Evolutionary conservation across 441 rosid species (phyloP).

Genomic region (Syzygium syzygioides): DNA sequence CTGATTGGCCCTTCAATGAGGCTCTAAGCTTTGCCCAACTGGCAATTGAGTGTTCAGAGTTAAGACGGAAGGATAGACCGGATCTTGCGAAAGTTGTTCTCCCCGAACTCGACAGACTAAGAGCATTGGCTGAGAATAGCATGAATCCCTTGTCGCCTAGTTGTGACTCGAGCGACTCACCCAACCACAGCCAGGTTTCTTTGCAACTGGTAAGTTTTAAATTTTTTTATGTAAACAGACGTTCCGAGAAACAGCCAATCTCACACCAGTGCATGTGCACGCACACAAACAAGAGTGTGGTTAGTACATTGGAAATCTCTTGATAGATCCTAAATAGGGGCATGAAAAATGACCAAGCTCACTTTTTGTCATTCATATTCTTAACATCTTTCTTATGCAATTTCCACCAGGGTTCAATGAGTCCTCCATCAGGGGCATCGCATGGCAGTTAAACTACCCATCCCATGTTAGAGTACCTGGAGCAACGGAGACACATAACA

Average conservation of each 20-base stretch:
- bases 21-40: constrained; percentile 57
- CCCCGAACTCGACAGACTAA: constrained; percentile 70
- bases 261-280: neutral
- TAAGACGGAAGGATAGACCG: constrained; percentile 86
- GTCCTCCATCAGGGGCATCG: neutral
- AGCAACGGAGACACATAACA: neutral
- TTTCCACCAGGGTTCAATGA: neutral
- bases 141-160: constrained; percentile 13
- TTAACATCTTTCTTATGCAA: neutral
- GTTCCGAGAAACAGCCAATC: neutral
- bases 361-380: neutral
- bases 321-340: neutral
- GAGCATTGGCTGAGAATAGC: constrained; percentile 56
- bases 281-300: neutral
- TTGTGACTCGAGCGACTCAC: constrained; percentile 22
- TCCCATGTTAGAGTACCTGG: neutral
- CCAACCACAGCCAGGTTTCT: constrained; percentile 35
- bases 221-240: neutral
- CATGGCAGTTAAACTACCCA: neutral
- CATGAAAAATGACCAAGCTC: neutral
- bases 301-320: neutral
- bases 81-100: constrained; percentile 66
- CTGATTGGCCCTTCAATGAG: constrained; percentile 85
- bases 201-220: constrained; percentile 27
- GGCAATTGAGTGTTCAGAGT: constrained; percentile 72